Evolutionary conservation across 2,329 filamentous ascomycete species (phyloP), one percentile per base, ranked within the genome.

Genomic region (Aureobasidium uvarum): DNA sequence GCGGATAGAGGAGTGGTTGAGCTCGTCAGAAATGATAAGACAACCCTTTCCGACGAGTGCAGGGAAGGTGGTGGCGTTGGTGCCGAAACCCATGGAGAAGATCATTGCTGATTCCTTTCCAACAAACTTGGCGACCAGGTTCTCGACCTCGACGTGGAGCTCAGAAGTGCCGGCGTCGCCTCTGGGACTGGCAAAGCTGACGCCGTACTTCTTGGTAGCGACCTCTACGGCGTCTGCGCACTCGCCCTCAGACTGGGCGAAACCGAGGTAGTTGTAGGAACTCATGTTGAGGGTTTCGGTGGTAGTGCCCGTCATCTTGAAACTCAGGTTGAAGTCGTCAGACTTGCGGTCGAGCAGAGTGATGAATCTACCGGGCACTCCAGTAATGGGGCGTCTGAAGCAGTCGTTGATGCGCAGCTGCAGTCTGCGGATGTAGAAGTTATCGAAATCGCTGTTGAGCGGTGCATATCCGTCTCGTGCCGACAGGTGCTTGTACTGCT

Each of bases 261-360:
- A 99, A 50, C 95, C 95, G 28, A 99, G 90, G 76, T 99, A 99
- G 79, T 99, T 99, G 84, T 99, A 99, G 1, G 95, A 99, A 81
- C 94, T 97, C 89, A 99, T 90, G 80, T 99, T 99, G 72, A 99
- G 82, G 0, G 95, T 98, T 78, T 99, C 92, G 1, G 94, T 98
- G 66, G 86, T 89, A 55, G 92, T 96, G 66, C 95, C 95, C 1
- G 91, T 93, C 77, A 92, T 88, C 75, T 90, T 86, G 81, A 96
- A 99, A 66, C 89, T 89, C 73, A 89, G 85, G 80, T 99, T 99
- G 82, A 91, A 92, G 75, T 99, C 92, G 74, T 94, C 85, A 2
- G 93, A 96, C 71, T 86, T 89, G 74, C 95, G 91, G 77, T 98
- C 94, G 71, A 98, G 85, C 45, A 99, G 83, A 28, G 91, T 98